A percentile compares a stretch with the other conserved stretches of the same genome.
These are phyloP conservation scores for Alternaria triticina DNA, from an alignment of 2,329 filamentous ascomycete species.

Conservation along the genomic window DNA sequence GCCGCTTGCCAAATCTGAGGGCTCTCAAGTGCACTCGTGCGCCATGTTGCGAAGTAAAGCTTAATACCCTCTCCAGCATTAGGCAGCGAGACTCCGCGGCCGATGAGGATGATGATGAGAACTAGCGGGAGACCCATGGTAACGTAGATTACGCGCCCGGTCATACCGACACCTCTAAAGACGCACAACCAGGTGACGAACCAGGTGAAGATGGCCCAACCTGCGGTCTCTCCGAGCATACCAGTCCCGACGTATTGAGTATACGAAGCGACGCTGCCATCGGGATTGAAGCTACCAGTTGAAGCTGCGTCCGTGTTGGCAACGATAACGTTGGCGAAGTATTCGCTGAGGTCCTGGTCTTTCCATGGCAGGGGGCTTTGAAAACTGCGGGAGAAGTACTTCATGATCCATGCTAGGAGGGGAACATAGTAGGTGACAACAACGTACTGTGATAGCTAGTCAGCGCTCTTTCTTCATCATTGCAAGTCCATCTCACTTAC, in stretches of 20 bases:
- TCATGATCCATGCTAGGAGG: constrained; percentile 19
- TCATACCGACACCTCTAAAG: constrained; percentile 25
- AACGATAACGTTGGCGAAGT: constrained; percentile 4
- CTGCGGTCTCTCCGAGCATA: background rate
- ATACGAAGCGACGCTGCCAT: constrained; percentile 13
- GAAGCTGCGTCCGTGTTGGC: background rate
- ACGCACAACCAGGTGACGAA: constrained; percentile 22
- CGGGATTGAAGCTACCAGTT: constrained; percentile 4
- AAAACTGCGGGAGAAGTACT: constrained; percentile 5
- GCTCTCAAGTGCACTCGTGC: constrained; percentile 20
- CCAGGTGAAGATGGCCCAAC: constrained; percentile 7
- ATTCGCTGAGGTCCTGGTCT: background rate
- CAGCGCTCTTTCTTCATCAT: background rate
- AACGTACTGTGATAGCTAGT: background rate
- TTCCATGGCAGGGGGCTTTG: constrained; percentile 8
- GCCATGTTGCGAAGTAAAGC: constrained; percentile 18
- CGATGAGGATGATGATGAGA: constrained; percentile 15
- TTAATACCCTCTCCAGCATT: constrained; percentile 14
- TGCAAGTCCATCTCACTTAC: constrained; percentile 7
- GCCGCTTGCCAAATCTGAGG: constrained; percentile 63
- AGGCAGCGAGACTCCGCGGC: constrained; percentile 17
- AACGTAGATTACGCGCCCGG: constrained; percentile 27
- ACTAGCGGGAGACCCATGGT: constrained; percentile 30
- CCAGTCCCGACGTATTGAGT: background rate
- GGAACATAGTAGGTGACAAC: constrained; percentile 22